A percentile compares a stretch with the other conserved stretches of the same genome.
Evolutionary conservation across 352 stramenopile species (phyloP).

Genomic region (Globisporangium okanoganense): DNA sequence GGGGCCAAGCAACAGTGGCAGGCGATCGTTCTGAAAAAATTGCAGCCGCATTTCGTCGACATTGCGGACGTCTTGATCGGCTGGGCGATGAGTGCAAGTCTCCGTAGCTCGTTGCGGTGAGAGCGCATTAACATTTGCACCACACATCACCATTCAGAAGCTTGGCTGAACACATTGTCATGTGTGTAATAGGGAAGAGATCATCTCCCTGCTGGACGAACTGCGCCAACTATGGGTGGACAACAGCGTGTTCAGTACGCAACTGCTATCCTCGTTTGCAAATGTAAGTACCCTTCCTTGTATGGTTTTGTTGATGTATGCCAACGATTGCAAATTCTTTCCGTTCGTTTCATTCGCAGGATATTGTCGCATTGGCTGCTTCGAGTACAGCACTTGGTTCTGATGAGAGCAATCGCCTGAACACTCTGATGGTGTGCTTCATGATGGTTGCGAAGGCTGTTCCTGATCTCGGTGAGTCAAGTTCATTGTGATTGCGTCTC

Average conservation of each 20-base stretch:
- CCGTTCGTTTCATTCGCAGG: conserved; percentile 21
- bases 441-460: conserved; percentile 53
- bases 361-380: conserved; percentile 42
- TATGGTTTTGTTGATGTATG: not conserved
- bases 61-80: conserved; percentile 64
- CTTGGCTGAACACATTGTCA: not conserved
- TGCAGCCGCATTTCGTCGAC: conserved; percentile 71
- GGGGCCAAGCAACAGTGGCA: conserved; percentile 18
- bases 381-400: conserved; percentile 19
- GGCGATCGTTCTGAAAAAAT: conserved; percentile 29
- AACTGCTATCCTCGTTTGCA: conserved; percentile 58
- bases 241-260: conserved; percentile 68
- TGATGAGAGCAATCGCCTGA: conserved; percentile 29
- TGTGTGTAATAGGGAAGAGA: conserved; percentile 30
- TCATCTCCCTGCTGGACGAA: conserved; percentile 41
- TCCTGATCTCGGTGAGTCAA: conserved; percentile 36
- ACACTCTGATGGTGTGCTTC: conserved; percentile 45
- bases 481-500: not conserved
- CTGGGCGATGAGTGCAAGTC: conserved; percentile 55
- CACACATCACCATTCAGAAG: not conserved
- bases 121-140: not conserved
- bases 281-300: conserved; percentile 24
- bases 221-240: conserved; percentile 55
- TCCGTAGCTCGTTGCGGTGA: conserved; percentile 33
- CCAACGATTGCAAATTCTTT: not conserved